These are phyloP conservation scores for Erythrophleum ivorense DNA, from an alignment of 331 rosid species.

Conservation along the genomic window DNA sequence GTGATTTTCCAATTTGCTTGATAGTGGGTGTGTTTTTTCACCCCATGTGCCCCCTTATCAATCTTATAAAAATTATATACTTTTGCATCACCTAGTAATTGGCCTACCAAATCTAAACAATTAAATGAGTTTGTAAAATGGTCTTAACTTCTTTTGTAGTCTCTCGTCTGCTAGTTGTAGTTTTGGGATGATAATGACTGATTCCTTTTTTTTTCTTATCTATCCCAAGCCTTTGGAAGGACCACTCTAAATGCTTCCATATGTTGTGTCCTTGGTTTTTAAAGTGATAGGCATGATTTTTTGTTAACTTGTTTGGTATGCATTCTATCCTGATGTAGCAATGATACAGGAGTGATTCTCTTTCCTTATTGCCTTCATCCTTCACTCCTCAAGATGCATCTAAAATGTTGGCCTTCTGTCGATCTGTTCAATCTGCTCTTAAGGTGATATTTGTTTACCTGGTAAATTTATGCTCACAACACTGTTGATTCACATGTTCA, in stretches of 20 bases:
- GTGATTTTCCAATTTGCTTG: slow-evolving; percentile 16
- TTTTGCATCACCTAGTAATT: slow-evolving; percentile 15
- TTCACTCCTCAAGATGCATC: slow-evolving; percentile 92
- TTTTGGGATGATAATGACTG: slow-evolving; percentile 26
- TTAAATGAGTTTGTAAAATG: not conserved
- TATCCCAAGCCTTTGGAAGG: not conserved
- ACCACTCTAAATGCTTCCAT: slow-evolving; percentile 19
- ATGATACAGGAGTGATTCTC: slow-evolving; percentile 86
- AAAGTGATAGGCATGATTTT: slow-evolving; percentile 15
- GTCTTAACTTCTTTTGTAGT: not conserved
- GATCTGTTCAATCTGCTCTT: slow-evolving; percentile 77
- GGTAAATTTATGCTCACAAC: slow-evolving; percentile 30
- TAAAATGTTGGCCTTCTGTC: slow-evolving; percentile 81
- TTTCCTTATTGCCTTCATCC: slow-evolving; percentile 83
- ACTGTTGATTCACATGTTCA: slow-evolving; percentile 33
- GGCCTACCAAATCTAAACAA: slow-evolving; percentile 8
- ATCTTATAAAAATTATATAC: not conserved
- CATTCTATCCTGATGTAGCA: slow-evolving; percentile 37
- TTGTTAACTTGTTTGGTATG: slow-evolving; percentile 22
- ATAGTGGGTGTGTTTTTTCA: not conserved
- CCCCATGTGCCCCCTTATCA: not conserved
- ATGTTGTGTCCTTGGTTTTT: slow-evolving; percentile 17
- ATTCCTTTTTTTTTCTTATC: slow-evolving; percentile 16
- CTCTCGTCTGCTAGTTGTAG: slow-evolving; percentile 22
- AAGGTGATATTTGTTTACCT: slow-evolving; percentile 64